Percentiles rank a stretch among this genome's conserved stretches.
Evolutionary conservation across 306 rosid genomes (phyloP).

Genomic region (Hippophae gyantsensis): DNA sequence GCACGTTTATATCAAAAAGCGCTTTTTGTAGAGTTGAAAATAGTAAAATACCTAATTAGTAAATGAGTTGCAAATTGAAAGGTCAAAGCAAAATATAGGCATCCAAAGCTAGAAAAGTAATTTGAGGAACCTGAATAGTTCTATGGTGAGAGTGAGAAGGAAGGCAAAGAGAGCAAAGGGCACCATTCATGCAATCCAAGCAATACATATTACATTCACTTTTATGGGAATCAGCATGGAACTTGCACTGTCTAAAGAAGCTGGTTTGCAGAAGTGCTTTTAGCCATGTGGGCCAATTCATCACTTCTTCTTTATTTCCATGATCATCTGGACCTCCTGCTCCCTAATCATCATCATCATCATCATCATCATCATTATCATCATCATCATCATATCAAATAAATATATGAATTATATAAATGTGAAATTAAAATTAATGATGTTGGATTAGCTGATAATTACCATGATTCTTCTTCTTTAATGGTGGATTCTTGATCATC

Average conservation of each 20-base stretch:
- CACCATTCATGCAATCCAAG: slow-evolving; percentile 77
- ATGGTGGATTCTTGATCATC: slow-evolving; percentile 44
- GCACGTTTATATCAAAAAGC: too few species aligned
- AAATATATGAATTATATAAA: too few species aligned
- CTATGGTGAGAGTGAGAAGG: slow-evolving; percentile 60
- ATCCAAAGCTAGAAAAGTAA: too few species aligned
- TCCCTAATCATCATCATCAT: slow-evolving; percentile 35
- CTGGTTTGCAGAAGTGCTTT: slow-evolving; percentile 57
- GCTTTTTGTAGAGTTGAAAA: too few species aligned
- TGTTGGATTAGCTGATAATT: background rate
- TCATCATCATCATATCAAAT: too few species aligned
- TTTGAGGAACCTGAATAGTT: slow-evolving; percentile 55
- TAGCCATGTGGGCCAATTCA: slow-evolving; percentile 89
- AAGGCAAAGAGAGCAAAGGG: slow-evolving; percentile 89
- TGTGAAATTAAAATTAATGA: too few species aligned
- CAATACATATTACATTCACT: slow-evolving; percentile 96
- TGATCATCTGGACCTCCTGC: slow-evolving; percentile 85
- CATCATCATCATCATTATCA: background rate
- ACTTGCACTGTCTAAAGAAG: slow-evolving; percentile 82
- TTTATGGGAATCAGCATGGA: slow-evolving; percentile 80
- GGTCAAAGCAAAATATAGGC: too few species aligned
- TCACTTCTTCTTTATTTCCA: slow-evolving; percentile 23
- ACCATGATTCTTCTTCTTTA: slow-evolving; percentile 87
- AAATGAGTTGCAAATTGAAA: too few species aligned
- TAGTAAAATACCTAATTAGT: too few species aligned